Evolutionary conservation across 2,329 filamentous ascomycete genomes (phyloP).

Genomic region (Berkeleyomyces rouxiae): DNA sequence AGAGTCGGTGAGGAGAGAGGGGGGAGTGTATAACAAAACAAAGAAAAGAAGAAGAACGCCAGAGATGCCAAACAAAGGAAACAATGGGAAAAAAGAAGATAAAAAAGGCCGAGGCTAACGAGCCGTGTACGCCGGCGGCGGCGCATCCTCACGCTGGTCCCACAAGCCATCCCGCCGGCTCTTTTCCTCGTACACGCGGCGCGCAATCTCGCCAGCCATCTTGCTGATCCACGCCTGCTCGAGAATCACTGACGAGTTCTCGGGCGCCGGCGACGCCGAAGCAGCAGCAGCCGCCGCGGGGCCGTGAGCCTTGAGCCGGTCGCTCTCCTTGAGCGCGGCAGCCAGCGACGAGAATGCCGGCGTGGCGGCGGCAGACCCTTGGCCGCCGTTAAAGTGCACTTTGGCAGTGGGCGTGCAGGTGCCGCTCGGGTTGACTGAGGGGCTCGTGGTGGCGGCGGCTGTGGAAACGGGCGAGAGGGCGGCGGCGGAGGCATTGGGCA

Average conservation of each 20-base stretch:
- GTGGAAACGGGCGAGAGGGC: not conserved
- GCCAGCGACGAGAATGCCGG: slow-evolving; percentile 15
- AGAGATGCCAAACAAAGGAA: not conserved
- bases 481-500: not conserved
- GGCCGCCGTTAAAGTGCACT: slow-evolving; percentile 7
- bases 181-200: slow-evolving; percentile 79
- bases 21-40: not conserved
- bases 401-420: slow-evolving; percentile 1
- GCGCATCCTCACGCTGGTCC: slow-evolving; percentile 38
- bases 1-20: not conserved
- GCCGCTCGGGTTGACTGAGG: not conserved
- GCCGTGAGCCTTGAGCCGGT: slow-evolving; percentile 17
- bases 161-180: slow-evolving; percentile 34
- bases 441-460: not conserved
- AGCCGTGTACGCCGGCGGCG: slow-evolving; percentile 45
- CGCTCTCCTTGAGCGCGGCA: slow-evolving; percentile 7
- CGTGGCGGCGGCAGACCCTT: slow-evolving; percentile 14
- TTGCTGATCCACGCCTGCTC: slow-evolving; percentile 81
- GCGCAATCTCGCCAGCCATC: slow-evolving; percentile 83
- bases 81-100: not conserved
- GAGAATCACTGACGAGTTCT: slow-evolving; percentile 43
- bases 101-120: slow-evolving; percentile 7
- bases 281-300: not conserved
- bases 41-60: not conserved
- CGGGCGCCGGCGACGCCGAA: slow-evolving; percentile 20